phyloP scores from a whole-genome alignment of 495 filamentous ascomycete genomes.

The Aspergillus sparsus region DNA sequence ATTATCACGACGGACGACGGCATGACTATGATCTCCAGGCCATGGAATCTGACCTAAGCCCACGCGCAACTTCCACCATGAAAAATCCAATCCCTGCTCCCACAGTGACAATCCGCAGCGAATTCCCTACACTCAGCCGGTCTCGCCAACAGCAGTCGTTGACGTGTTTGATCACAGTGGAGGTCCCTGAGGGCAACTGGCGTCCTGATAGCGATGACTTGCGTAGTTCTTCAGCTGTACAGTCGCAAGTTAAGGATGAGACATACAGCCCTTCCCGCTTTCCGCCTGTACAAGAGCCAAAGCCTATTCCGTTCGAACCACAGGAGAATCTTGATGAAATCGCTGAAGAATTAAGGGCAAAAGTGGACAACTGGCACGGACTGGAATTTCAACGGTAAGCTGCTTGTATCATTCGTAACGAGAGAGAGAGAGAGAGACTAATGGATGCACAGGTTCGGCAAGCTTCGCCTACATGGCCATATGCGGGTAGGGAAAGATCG shows the following conservation, averaged over 20 bases:
- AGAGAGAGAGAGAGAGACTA: slow-evolving; percentile 13
- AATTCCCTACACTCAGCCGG: slow-evolving; percentile 90
- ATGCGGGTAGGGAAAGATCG: slow-evolving; percentile 96
- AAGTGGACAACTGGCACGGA: slow-evolving; percentile 98
- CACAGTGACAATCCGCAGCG: slow-evolving; percentile 87
- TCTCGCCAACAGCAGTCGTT: slow-evolving; percentile 93
- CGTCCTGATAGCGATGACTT: slow-evolving; percentile 81
- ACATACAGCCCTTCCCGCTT: slow-evolving; percentile 35
- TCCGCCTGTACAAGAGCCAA: slow-evolving; percentile 35
- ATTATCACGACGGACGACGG: slow-evolving; percentile 74
- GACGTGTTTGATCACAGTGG: slow-evolving; percentile 91
- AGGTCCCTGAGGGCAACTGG: slow-evolving; percentile 94
- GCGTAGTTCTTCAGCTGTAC: slow-evolving; percentile 58
- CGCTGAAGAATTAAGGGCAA: slow-evolving; percentile 78
- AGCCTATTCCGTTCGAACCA: slow-evolving; percentile 46
- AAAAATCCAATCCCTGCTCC: slow-evolving; percentile 92
- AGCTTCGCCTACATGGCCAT: slow-evolving; percentile 86
- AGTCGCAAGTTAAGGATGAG: slow-evolving; percentile 54
- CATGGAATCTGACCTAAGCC: slow-evolving; percentile 85
- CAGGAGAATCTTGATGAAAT: slow-evolving; percentile 75
- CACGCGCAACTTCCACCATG: slow-evolving; percentile 59
- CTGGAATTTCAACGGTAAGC: slow-evolving; percentile 86
- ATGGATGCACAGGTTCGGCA: slow-evolving; percentile 70
- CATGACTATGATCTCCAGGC: slow-evolving; percentile 97
- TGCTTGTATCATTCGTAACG: background rate